These are phyloP conservation scores for Salix suchowensis DNA, from an alignment of 345 rosid genomes.

Conservation along the genomic window DNA sequence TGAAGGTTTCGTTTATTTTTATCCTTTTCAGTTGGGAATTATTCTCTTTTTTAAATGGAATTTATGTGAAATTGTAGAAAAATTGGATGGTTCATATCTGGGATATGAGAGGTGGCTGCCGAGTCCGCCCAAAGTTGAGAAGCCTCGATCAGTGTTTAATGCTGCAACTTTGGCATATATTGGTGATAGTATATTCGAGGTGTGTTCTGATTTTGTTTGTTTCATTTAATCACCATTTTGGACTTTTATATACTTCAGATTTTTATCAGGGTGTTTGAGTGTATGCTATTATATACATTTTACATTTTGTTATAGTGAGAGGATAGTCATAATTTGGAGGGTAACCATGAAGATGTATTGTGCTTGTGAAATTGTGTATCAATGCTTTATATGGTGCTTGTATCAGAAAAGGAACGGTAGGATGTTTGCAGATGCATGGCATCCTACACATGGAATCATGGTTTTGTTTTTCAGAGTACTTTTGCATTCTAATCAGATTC, in stretches of 20 bases:
- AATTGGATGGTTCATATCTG: slow-evolving; percentile 39
- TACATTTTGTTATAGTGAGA: neutral
- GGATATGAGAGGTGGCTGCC: slow-evolving; percentile 67
- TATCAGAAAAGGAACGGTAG: neutral
- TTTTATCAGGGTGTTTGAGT: too few relatives aligned
- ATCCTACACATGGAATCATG: neutral
- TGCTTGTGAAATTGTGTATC: too few relatives aligned
- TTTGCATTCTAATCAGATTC: neutral
- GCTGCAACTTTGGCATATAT: slow-evolving; percentile 39
- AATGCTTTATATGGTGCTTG: neutral
- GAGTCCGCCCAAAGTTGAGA: slow-evolving; percentile 55
- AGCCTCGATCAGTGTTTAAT: slow-evolving; percentile 56
- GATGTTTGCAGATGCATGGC: neutral
- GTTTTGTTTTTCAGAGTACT: neutral
- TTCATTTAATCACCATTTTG: neutral
- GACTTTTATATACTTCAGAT: neutral
- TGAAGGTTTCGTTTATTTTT: neutral
- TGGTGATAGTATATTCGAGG: slow-evolving; percentile 86
- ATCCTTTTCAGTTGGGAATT: neutral
- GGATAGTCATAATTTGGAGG: neutral
- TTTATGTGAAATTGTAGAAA: slow-evolving; percentile 17
- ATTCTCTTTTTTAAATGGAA: neutral
- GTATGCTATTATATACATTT: too few relatives aligned
- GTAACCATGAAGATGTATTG: too few relatives aligned
- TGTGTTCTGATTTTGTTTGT: slow-evolving; percentile 11